These are phyloP conservation scores for Centella asiatica DNA, from an alignment of 129 eudicot genomes.

Conservation along the genomic window DNA sequence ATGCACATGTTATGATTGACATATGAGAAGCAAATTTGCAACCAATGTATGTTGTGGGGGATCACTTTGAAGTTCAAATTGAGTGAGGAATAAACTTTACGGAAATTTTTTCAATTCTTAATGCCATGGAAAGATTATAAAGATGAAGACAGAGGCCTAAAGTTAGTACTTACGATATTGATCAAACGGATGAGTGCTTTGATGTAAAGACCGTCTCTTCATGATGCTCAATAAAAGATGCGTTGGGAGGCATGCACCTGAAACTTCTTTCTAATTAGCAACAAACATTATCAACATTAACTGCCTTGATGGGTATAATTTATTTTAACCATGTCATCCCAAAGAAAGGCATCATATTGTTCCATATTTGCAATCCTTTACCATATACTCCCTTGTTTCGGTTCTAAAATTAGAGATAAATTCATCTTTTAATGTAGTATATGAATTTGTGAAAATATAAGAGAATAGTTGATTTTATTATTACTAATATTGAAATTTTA, in stretches of 20 bases:
- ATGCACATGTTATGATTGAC: background rate
- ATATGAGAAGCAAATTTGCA: slow-evolving; percentile 7
- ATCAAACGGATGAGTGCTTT: slow-evolving; percentile 59
- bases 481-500: too few relatives aligned
- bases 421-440: too few relatives aligned
- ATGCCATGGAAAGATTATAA: slow-evolving; percentile 3
- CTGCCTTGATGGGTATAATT: background rate
- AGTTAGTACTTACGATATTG: slow-evolving; percentile 47
- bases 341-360: too few relatives aligned
- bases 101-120: background rate
- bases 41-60: background rate
- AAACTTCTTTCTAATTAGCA: background rate
- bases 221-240: slow-evolving; percentile 13
- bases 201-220: slow-evolving; percentile 67
- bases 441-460: too few relatives aligned
- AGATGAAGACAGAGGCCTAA: background rate
- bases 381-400: too few relatives aligned
- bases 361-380: too few relatives aligned
- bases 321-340: too few relatives aligned
- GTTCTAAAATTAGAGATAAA: too few relatives aligned
- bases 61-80: slow-evolving; percentile 5
- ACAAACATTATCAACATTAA: background rate
- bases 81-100: slow-evolving; percentile 1
- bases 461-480: too few relatives aligned
- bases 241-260: background rate